phyloP scores from a whole-genome alignment of 1,139 yeast genomes.

The Pichia sp. region DNA sequence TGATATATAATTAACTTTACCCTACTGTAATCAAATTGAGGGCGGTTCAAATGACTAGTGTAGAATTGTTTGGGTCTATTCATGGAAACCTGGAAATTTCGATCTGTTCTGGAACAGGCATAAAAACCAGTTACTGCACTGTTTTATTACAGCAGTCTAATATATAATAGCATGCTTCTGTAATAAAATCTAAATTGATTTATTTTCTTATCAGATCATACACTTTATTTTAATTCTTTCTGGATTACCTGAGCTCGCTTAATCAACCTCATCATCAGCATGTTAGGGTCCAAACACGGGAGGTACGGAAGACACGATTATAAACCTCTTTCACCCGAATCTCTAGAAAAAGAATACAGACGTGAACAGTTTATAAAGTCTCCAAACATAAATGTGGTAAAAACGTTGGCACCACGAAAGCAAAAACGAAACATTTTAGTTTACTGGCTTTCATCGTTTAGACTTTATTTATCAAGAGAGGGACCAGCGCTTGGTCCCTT shows the following conservation, averaged over 20 bases:
- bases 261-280: too few species aligned
- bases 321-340: background rate
- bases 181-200: too few species aligned
- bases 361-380: background rate
- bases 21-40: too few species aligned
- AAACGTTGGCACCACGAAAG: background rate
- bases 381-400: background rate
- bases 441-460: background rate
- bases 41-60: background rate
- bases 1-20: too few species aligned
- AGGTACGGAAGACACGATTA: background rate
- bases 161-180: too few species aligned
- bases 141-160: too few species aligned
- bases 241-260: too few species aligned
- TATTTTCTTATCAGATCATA: too few species aligned
- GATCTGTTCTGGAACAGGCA: background rate
- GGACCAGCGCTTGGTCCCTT: conserved; percentile 1
- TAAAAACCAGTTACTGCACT: background rate
- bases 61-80: too few species aligned
- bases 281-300: background rate
- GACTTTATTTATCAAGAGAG: background rate
- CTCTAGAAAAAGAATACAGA: background rate
- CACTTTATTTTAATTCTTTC: too few species aligned
- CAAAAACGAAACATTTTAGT: background rate
- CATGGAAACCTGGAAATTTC: background rate